Base-by-base conservation (phyloP, 768 basidiomycete genomes). In the Rhodotorula graminis region DNA sequence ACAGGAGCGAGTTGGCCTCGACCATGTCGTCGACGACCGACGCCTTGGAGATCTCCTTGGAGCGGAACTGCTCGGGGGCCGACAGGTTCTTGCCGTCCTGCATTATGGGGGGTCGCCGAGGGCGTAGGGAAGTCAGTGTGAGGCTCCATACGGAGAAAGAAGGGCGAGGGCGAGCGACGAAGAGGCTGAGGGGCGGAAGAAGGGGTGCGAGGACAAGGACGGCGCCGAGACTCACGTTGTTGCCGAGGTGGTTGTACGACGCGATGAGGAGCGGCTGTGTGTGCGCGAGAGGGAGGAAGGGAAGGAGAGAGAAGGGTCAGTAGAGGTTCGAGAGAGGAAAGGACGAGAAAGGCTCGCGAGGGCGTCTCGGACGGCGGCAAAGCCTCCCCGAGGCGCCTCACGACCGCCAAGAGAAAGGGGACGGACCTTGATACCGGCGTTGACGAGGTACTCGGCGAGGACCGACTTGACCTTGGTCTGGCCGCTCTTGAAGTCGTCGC, bases 1-100 rank as follows among this genome's bases (percentile, higher is more conserved):
- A 97, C 40, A 97, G 84, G 71, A 97, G 83, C 44, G 87, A 84
- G 83, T 97, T 97, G 14, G 65, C 56, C 69, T 87, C 87, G 66
- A 97, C 95, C 95, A 97, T 97, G 82, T 99, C 95, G 79, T 97
- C 95, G 52, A 96, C 94, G 72, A 98, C 94, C 77, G 88, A 90
- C 77, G 90, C 90, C 87, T 98, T 97, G 85, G 88, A 89, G 82
- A 97, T 97, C 84, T 97, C 95, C 87, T 98, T 98, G 85, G 89
- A 91, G 84, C 89, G 90, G 88, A 98, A 99, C 83, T 97, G 95
- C 72, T 84, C 85, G 81, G 92, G 91, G 12, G 92, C 49, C 0
- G 8, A 11, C 1, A 55, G 29, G 42, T 52, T 62, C 50, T 52
- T 23, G 11, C 29, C n/a, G 31, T 29, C 31, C 49, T 49, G 37